phyloP scores from a whole-genome alignment of 768 basidiomycete genomes.

The Clavaria fumosa region DNA sequence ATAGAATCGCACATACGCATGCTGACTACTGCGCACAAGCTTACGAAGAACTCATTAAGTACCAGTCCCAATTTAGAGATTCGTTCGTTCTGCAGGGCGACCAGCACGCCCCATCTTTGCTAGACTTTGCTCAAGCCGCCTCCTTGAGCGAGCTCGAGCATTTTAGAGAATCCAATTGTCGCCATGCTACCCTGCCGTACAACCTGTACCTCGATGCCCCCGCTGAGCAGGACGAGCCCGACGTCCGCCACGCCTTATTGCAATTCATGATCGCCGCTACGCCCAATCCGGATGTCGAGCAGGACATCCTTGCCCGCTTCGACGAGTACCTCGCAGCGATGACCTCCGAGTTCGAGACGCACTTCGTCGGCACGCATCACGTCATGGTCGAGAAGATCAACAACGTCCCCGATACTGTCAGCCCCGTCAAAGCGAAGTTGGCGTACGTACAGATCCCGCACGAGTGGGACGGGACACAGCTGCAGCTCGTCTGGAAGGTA shows the following conservation, averaged over 20 bases:
- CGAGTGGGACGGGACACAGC: slow-evolving; percentile 35
- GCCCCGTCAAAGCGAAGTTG: slow-evolving; percentile 65
- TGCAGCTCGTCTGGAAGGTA: slow-evolving; percentile 76
- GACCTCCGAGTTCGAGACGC: slow-evolving; percentile 19
- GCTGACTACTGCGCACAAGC: slow-evolving; percentile 37
- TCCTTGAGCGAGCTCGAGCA: slow-evolving; percentile 25
- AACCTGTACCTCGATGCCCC: slow-evolving; percentile 16
- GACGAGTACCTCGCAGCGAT: slow-evolving; percentile 38
- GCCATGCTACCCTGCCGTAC: slow-evolving; percentile 26
- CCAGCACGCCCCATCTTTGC: too few species aligned
- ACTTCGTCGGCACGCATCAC: slow-evolving; percentile 3
- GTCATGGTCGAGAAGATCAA: slow-evolving; percentile 18
- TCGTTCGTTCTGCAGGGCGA: slow-evolving; percentile 15
- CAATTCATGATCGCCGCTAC: slow-evolving; percentile 71
- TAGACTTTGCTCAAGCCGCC: too few species aligned
- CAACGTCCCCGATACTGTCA: slow-evolving; percentile 63
- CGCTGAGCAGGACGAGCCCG: slow-evolving; percentile 25
- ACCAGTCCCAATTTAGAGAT: slow-evolving; percentile 15
- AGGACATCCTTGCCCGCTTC: slow-evolving; percentile 35
- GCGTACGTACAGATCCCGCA: slow-evolving; percentile 74
- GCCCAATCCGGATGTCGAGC: slow-evolving; percentile 30
- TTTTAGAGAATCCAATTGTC: slow-evolving; percentile 44
- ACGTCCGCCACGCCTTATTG: slow-evolving; percentile 37
- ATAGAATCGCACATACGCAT: slow-evolving; percentile 30
- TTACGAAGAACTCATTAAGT: slow-evolving; percentile 21